Evolutionary conservation across 106 monocot species (phyloP), one percentile per base, ranked within the genome.

Genomic region (Narthecium ossifragum): DNA sequence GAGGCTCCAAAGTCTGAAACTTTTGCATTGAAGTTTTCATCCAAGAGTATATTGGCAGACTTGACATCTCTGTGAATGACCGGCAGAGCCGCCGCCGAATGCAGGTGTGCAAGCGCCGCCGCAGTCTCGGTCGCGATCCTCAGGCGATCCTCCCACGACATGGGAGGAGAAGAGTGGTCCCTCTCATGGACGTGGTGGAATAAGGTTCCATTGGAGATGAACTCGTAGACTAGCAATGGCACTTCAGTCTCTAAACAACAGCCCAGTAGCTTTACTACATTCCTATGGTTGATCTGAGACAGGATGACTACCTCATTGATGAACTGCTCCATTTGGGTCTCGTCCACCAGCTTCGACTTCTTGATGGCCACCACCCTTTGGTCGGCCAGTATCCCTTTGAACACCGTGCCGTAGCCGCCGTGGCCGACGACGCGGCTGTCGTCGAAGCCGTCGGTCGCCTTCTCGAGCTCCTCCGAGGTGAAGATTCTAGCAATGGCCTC

Each of bases 1-100:
- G 77, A 77, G 4, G 65, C 77, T 26, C 81, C 77, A 23, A 82
- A 82, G 53, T 82, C 82, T 3, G 82, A 59, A 32, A 82, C 73
- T 25, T 82, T 77, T 5, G 80, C 70, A 1, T 49, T 71, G 54
- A 56, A 71, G 13, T 62, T 61, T 23, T 71, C 62, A 27, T 80
- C 71, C 11, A 80, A 17, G 0, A 80, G 65, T 66, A 80, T 75
- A 43, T 80, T 75, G 2, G 61, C 46, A 0, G 80, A 80, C 45
- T 75, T 80, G 40, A 80, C 56, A 40, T 75, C 80, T 14, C 80
- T 54, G 21, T 80, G 80, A 26, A 75, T 57, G 62, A 75, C 57
- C 0, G 80, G 75, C 21, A 40, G 29, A 6, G 75, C 24, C 17
- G 70, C 27, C 17, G 70, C 57, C 0, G 66, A 65, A 51, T 83